These are phyloP conservation scores for Zostera marina DNA, from an alignment of 116 monocot genomes.

Conservation along the genomic window DNA sequence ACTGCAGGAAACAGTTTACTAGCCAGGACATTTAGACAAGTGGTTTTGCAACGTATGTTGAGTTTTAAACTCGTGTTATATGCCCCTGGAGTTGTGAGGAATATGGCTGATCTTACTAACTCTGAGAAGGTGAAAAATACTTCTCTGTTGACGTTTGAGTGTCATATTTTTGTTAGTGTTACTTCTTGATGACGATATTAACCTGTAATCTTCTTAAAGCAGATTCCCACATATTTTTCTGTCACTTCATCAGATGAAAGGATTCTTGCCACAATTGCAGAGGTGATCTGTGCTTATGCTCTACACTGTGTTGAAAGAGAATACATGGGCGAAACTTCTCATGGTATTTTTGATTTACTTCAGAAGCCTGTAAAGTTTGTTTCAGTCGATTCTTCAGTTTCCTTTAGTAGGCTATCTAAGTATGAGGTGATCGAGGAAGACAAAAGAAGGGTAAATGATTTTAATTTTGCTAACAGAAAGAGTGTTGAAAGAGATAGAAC, in stretches of 20 bases:
- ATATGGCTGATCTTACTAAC: constrained; percentile 43
- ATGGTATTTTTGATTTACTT: constrained; percentile 20
- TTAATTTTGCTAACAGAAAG: constrained; percentile 19
- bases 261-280: constrained; percentile 45
- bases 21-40: constrained; percentile 83
- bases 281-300: constrained; percentile 51
- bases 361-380: constrained; percentile 17
- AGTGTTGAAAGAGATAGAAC: constrained; percentile 3
- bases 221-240: constrained; percentile 26
- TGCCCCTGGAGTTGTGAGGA: constrained; percentile 41
- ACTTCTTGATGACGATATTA: background rate
- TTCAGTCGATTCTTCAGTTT: constrained; percentile 47
- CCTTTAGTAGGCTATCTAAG: constrained; percentile 29
- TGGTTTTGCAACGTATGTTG: constrained; percentile 48
- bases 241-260: constrained; percentile 45
- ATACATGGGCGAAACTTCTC: constrained; percentile 8
- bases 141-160: background rate
- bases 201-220: constrained; percentile 3
- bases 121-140: constrained; percentile 42
- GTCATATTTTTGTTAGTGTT: constrained; percentile 1
- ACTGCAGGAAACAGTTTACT: constrained; percentile 45
- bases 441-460: constrained; percentile 18
- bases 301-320: constrained; percentile 24
- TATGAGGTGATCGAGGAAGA: constrained; percentile 26
- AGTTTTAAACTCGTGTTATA: constrained; percentile 53